These are phyloP conservation scores for Teunomyces pallodes DNA, from an alignment of 805 yeast species.

Conservation along the genomic window DNA sequence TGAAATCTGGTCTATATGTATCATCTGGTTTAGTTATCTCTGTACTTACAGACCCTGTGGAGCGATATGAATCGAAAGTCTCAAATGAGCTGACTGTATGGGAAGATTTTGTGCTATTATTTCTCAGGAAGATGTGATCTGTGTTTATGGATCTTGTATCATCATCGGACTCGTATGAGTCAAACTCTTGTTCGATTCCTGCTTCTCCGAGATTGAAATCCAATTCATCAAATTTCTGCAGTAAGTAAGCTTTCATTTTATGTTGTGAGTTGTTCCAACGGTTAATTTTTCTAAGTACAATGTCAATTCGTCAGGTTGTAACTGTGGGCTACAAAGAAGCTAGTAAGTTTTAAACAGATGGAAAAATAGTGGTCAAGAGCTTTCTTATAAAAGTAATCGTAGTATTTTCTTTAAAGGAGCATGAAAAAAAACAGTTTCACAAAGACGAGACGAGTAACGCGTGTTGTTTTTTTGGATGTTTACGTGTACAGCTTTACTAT, in stretches of 20 bases:
- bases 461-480: background rate
- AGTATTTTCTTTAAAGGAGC: background rate
- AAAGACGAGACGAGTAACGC: background rate
- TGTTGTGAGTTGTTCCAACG: background rate
- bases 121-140: conserved; percentile 5
- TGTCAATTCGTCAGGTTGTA: background rate
- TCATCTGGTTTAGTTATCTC: conserved; percentile 6
- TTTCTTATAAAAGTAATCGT: background rate
- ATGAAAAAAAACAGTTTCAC: background rate
- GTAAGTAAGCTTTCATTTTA: background rate
- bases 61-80: conserved; percentile 2
- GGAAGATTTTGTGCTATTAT: conserved; percentile 12
- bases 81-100: conserved; percentile 7
- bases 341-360: background rate
- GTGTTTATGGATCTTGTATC: background rate
- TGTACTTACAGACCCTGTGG: conserved; percentile 6
- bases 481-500: background rate
- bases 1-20: background rate
- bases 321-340: background rate
- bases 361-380: background rate
- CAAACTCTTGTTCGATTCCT: background rate
- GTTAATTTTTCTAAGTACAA: background rate
- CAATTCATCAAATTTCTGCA: conserved; percentile 3
- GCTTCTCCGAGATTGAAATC: conserved; percentile 1
- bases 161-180: background rate